Percentiles rank a stretch among this genome's conserved stretches.
These are phyloP conservation scores for Boletus barrowsii DNA, from an alignment of 768 basidiomycete genomes.

Conservation along the genomic window DNA sequence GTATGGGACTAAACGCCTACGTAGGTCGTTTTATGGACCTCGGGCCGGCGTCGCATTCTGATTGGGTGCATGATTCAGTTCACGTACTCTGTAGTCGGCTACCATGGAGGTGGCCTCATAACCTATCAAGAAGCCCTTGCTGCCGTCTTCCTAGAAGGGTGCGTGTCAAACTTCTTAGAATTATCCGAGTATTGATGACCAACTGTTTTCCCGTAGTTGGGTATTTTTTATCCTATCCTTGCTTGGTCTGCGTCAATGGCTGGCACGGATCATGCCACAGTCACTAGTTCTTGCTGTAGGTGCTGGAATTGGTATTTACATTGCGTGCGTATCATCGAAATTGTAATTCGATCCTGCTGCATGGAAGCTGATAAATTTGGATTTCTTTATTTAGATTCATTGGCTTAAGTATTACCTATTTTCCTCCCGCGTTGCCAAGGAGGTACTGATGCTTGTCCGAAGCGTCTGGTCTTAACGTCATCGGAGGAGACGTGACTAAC, in stretches of 20 bases:
- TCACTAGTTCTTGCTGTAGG: slow-evolving; percentile 83
- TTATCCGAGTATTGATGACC: background rate
- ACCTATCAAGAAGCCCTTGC: slow-evolving; percentile 76
- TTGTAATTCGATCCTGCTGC: background rate
- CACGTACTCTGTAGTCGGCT: slow-evolving; percentile 84
- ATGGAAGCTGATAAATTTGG: slow-evolving; percentile 7
- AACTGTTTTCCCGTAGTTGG: slow-evolving; percentile 47
- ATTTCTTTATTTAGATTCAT: slow-evolving; percentile 52
- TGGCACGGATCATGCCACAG: slow-evolving; percentile 84
- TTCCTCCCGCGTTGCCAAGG: background rate
- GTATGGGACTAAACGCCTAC: slow-evolving; percentile 80
- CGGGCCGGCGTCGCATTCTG: background rate
- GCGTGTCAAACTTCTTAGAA: slow-evolving; percentile 20
- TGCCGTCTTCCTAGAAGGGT: slow-evolving; percentile 89
- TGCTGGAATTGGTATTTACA: slow-evolving; percentile 84
- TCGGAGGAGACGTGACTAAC: slow-evolving; percentile 69
- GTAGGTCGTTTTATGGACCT: slow-evolving; percentile 39
- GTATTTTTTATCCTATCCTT: slow-evolving; percentile 78
- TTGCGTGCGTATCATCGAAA: slow-evolving; percentile 53
- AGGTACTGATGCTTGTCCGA: slow-evolving; percentile 3
- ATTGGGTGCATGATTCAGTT: slow-evolving; percentile 47
- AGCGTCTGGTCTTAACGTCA: slow-evolving; percentile 68
- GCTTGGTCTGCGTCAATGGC: slow-evolving; percentile 85
- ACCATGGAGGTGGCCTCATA: slow-evolving; percentile 68
- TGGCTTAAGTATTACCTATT: slow-evolving; percentile 53